Conservation (phyloP, 1,284 basidiomycete species). For the Stygiomarasmius scandens region DNA sequence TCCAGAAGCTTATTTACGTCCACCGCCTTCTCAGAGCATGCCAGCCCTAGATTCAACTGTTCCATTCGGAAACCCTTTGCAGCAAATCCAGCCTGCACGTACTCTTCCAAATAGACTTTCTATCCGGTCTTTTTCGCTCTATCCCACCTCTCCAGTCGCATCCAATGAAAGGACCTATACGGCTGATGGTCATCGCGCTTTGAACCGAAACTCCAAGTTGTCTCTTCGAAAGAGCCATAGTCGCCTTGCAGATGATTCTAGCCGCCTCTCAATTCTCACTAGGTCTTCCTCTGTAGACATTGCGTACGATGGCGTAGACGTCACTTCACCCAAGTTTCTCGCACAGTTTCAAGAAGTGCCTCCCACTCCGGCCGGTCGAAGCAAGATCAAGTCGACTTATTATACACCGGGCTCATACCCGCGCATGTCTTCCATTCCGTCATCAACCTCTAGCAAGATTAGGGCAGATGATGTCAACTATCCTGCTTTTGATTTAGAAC, state of each 20-base stretch:
- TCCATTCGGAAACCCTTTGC: constrained; percentile 19
- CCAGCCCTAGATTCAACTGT: constrained; percentile 10
- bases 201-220: constrained; percentile 39
- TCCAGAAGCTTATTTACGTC: constrained; percentile 3
- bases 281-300: constrained; percentile 40
- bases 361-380: constrained; percentile 48
- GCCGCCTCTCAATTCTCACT: constrained; percentile 24
- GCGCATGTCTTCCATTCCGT: constrained; percentile 46
- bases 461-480: constrained; percentile 28
- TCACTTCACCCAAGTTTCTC: constrained; percentile 43
- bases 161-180: constrained; percentile 39
- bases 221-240: constrained; percentile 36
- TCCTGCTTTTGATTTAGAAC: constrained; percentile 27
- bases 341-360: constrained; percentile 30
- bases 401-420: constrained; percentile 59
- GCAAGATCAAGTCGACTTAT: constrained; percentile 68
- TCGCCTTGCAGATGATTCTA: constrained; percentile 25
- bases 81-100: constrained; percentile 25
- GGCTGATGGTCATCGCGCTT: constrained; percentile 44
- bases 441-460: constrained; percentile 31
- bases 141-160: constrained; percentile 45
- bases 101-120: constrained; percentile 79
- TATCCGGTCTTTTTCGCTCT: constrained; percentile 53
- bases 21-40: constrained; percentile 17
- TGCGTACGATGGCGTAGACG: constrained; percentile 59